Percentiles rank a stretch among this genome's conserved stretches.
Conservation (phyloP, 2,329 filamentous ascomycete genomes). For the Apiospora aurea region DNA sequence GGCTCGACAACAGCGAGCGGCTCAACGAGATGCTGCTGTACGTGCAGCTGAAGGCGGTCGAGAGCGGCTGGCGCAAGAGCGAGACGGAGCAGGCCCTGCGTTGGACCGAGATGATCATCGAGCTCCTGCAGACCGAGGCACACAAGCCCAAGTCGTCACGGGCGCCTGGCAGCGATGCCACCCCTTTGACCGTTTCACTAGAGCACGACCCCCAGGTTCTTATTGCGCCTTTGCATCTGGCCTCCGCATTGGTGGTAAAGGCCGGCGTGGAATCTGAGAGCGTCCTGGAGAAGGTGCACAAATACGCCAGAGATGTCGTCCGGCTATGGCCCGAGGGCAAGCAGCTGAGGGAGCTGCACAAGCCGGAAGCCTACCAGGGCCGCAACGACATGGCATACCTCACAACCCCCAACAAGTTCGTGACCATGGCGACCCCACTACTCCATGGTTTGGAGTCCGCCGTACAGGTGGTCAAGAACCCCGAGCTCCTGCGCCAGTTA, state of each 20-base stretch:
- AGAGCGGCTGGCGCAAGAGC: constrained; percentile 43
- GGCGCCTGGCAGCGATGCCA: constrained; percentile 23
- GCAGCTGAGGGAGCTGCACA: constrained; percentile 48
- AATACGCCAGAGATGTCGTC: constrained; percentile 47
- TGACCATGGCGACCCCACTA: constrained; percentile 45
- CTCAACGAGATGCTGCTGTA: constrained; percentile 48
- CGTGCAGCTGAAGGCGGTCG: constrained; percentile 52
- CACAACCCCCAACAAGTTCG: constrained; percentile 43
- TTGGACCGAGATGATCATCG: constrained; percentile 56
- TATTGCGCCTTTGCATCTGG: constrained; percentile 51
- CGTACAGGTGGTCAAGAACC: constrained; percentile 47
- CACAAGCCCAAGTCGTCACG: constrained; percentile 41
- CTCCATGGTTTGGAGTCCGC: constrained; percentile 55
- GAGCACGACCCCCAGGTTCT: constrained; percentile 53
- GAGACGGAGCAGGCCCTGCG: constrained; percentile 51
- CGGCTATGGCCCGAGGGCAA: constrained; percentile 49
- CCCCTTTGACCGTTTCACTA: constrained; percentile 39
- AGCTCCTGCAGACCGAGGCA: constrained; percentile 54
- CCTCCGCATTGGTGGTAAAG: constrained; percentile 48
- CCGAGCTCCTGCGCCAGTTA: constrained; percentile 47
- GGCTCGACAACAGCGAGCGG: constrained; percentile 50
- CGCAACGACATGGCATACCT: constrained; percentile 43
- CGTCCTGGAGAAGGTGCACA: constrained; percentile 44
- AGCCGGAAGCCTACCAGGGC: constrained; percentile 39
- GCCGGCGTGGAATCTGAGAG: constrained; percentile 40